Evolutionary conservation across 176 grass and related monocot genomes (phyloP).

Genomic region (Chloris gayana): DNA sequence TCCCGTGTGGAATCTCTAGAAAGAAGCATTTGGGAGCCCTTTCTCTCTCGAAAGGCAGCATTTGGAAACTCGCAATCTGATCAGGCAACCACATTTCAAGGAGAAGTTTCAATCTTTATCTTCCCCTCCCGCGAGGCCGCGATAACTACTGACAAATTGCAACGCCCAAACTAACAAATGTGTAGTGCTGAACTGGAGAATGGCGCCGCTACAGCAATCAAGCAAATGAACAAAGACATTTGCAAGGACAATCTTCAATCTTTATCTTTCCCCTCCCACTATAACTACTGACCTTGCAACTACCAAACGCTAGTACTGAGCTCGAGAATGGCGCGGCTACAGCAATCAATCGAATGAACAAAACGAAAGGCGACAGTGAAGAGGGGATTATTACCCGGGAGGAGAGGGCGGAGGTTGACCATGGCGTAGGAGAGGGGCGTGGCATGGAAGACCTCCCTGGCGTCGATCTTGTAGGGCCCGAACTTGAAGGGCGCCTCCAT

Average conservation of each 20-base stretch:
- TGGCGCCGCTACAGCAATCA: no score
- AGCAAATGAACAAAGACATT: no score
- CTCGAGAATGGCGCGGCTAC: not conserved
- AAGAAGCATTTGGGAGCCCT: not conserved
- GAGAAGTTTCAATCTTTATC: no score
- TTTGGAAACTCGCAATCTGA: not conserved
- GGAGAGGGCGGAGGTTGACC: slow-evolving; percentile 83
- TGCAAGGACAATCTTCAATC: not conserved
- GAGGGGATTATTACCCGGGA: slow-evolving; percentile 57
- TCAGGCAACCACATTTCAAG: not conserved
- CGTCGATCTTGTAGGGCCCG: slow-evolving; percentile 80
- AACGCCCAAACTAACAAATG: no score
- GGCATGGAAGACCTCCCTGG: slow-evolving; percentile 76
- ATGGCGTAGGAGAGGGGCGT: slow-evolving; percentile 82
- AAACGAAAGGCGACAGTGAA: not conserved
- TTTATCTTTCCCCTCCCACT: not conserved
- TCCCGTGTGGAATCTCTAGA: not conserved
- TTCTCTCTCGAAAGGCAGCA: not conserved
- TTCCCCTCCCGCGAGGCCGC: no score
- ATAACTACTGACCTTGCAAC: not conserved
- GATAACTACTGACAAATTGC: no score
- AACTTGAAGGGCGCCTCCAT: slow-evolving; percentile 59
- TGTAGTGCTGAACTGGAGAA: no score
- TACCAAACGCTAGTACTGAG: not conserved
- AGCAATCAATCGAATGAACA: not conserved